These are phyloP conservation scores for Pseudogymnoascus sp. DNA, from an alignment of 2,329 filamentous ascomycete genomes.

Conservation along the genomic window DNA sequence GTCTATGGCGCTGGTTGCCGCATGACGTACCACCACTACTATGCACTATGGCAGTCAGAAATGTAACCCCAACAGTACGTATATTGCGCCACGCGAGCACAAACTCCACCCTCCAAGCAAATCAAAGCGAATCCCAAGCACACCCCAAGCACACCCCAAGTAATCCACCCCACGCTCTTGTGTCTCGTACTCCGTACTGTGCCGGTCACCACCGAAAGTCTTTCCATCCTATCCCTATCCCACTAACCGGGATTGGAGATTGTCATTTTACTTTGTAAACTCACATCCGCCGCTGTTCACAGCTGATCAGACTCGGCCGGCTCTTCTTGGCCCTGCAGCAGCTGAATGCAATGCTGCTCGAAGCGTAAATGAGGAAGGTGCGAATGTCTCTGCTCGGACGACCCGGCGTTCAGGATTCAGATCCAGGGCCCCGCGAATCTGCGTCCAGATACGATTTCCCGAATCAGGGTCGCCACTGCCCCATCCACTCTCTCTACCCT, in stretches of 20 bases:
- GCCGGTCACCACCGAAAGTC: neutral
- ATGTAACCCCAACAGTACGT: neutral
- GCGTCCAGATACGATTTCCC: neutral
- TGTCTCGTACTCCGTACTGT: neutral
- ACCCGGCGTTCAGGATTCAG: neutral
- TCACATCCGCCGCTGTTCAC: neutral
- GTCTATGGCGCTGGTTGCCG: neutral
- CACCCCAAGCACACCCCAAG: neutral
- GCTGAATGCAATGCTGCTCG: neutral
- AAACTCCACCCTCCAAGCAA: neutral
- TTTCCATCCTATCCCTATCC: neutral
- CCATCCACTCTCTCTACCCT: neutral
- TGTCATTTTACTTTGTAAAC: slow-evolving; percentile 6
- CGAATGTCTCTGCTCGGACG: neutral
- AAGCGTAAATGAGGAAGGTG: slow-evolving; percentile 2
- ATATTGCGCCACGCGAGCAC: neutral
- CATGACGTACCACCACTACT: neutral
- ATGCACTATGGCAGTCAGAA: neutral
- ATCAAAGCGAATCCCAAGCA: neutral
- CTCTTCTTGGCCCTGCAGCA: neutral
- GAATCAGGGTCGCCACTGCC: neutral
- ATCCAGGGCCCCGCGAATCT: neutral
- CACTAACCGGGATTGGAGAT: slow-evolving; percentile 2
- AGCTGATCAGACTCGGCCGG: neutral
- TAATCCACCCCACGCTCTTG: slow-evolving; percentile 1